These are phyloP conservation scores for Pestalotiopsis sp. DNA, from an alignment of 2,329 filamentous ascomycete species.

Conservation along the genomic window DNA sequence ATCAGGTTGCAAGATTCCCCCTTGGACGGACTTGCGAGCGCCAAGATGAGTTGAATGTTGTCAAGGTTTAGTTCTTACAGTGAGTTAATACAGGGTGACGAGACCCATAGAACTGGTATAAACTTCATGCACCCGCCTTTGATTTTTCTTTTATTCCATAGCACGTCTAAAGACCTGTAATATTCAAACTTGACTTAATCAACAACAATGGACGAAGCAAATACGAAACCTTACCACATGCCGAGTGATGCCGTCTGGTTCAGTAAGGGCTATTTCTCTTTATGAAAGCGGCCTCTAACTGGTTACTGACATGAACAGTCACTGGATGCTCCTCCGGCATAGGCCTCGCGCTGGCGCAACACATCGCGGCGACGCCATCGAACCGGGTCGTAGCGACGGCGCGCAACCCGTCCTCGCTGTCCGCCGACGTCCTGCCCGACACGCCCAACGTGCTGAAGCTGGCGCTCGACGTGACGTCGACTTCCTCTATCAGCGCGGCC, in stretches of 20 bases:
- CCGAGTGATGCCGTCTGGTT: slow-evolving; percentile 30
- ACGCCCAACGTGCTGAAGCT: slow-evolving; percentile 43
- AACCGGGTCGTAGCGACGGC: slow-evolving; percentile 32
- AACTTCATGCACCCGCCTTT: neutral
- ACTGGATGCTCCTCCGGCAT: slow-evolving; percentile 35
- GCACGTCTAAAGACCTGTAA: too few species aligned
- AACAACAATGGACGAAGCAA: slow-evolving; percentile 4
- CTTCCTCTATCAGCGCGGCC: slow-evolving; percentile 36
- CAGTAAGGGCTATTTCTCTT: slow-evolving; percentile 20
- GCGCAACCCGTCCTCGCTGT: slow-evolving; percentile 43
- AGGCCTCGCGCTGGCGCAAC: slow-evolving; percentile 26
- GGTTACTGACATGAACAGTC: slow-evolving; percentile 20
- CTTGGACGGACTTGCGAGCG: too few species aligned
- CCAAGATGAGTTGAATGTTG: too few species aligned
- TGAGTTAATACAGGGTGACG: too few species aligned
- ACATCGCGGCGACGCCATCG: slow-evolving; percentile 23
- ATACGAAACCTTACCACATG: slow-evolving; percentile 21
- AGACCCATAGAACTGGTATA: neutral
- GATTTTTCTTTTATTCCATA: neutral
- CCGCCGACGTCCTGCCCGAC: slow-evolving; percentile 37
- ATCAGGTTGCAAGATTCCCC: too few species aligned
- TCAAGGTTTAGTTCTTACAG: too few species aligned
- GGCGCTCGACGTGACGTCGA: slow-evolving; percentile 49
- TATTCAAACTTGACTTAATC: neutral
- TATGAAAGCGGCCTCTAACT: neutral